These are phyloP conservation scores for Rhododendron vialii DNA, from an alignment of 148 eudicot genomes.

Conservation along the genomic window DNA sequence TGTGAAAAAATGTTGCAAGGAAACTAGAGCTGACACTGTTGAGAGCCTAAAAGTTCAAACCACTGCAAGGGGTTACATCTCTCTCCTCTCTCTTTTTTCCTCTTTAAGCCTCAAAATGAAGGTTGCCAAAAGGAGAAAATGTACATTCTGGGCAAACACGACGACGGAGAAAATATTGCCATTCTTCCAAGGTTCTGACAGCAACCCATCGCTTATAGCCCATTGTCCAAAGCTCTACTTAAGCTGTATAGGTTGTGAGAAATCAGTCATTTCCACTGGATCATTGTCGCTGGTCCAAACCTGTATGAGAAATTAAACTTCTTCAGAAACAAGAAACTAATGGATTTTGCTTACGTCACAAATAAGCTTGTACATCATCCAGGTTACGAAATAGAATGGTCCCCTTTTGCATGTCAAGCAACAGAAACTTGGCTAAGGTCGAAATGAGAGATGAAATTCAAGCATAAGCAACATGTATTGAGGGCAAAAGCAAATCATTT, in stretches of 20 bases:
- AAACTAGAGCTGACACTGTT: not conserved
- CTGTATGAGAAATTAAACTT: slow-evolving; percentile 7
- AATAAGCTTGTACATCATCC: too few species aligned
- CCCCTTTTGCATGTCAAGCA: slow-evolving; percentile 2
- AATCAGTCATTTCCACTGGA: not conserved
- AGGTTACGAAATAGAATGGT: not conserved
- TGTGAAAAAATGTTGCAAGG: not conserved
- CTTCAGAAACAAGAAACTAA: not conserved
- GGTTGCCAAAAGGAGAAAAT: not conserved
- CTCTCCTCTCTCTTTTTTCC: not conserved
- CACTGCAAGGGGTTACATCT: not conserved
- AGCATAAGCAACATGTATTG: not conserved
- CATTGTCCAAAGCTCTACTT: not conserved
- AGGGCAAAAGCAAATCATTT: not conserved
- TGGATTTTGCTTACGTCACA: not conserved
- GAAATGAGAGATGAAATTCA: not conserved
- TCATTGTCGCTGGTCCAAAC: slow-evolving; percentile 1
- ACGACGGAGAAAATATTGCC: not conserved
- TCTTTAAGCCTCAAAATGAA: not conserved
- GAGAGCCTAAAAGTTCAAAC: not conserved
- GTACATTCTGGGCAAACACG: not conserved
- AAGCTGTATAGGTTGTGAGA: not conserved
- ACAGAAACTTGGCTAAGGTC: not conserved
- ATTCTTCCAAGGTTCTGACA: not conserved
- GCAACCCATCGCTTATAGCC: not conserved